phyloP scores from a whole-genome alignment of 2,329 filamentous ascomycete species.

The Fusarium setosum region DNA sequence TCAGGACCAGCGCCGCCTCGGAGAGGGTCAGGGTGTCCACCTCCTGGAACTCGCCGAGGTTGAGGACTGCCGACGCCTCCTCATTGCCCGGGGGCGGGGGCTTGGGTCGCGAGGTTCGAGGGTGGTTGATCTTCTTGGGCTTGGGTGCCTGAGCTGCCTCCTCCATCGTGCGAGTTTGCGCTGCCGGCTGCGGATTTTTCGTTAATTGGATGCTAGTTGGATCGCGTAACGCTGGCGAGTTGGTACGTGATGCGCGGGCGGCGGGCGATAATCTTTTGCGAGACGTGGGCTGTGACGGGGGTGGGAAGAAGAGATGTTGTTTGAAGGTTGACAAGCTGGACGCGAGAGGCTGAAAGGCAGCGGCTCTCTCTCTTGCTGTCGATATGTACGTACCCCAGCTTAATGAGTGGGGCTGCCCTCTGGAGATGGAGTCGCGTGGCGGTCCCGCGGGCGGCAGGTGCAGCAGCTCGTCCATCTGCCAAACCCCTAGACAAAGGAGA shows the following conservation, averaged over 20 bases:
- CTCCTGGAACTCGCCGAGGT: conserved; percentile 92
- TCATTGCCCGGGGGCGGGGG: conserved; percentile 82
- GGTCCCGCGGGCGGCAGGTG: conserved; percentile 20
- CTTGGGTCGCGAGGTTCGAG: conserved; percentile 72
- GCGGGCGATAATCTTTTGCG: not conserved
- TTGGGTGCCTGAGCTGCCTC: conserved; percentile 23
- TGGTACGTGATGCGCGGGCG: not conserved
- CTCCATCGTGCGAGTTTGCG: conserved; percentile 22
- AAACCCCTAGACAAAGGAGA: conserved; percentile 21
- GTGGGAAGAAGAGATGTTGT: not conserved
- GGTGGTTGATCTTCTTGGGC: conserved; percentile 36
- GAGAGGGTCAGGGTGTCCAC: conserved; percentile 93
- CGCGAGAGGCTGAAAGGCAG: conserved; percentile 22
- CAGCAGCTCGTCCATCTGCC: conserved; percentile 26
- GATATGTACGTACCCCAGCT: conserved; percentile 33
- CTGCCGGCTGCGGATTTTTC: not conserved
- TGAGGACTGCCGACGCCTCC: conserved; percentile 83
- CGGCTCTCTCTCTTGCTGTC: no score
- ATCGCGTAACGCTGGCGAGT: not conserved
- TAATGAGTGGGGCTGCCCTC: conserved; percentile 38
- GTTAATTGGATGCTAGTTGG: not conserved
- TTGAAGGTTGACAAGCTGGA: not conserved
- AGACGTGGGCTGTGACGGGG: not conserved
- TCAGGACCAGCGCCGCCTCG: conserved; percentile 91
- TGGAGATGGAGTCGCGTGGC: conserved; percentile 36